Evolutionary conservation across 768 basidiomycete genomes (phyloP).

Genomic region (Suillus tomentosus): DNA sequence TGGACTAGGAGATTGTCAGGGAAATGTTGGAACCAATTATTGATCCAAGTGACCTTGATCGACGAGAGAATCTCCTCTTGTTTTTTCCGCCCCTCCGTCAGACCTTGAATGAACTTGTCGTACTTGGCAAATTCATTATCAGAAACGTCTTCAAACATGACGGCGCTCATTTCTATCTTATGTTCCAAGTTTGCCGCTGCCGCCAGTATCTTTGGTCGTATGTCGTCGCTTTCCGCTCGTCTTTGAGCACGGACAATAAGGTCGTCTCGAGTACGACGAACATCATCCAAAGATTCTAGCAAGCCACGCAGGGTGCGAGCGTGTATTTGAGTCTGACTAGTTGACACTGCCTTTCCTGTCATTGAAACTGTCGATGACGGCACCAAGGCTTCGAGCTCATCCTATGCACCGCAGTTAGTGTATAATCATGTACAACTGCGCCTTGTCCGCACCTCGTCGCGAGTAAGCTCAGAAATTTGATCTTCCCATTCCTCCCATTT

Average conservation of each 20-base stretch:
- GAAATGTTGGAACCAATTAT: background rate
- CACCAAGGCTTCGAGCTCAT: slow-evolving; percentile 62
- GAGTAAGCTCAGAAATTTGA: slow-evolving; percentile 67
- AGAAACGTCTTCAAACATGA: slow-evolving; percentile 85
- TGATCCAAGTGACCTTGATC: slow-evolving; percentile 58
- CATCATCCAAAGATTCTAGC: slow-evolving; percentile 79
- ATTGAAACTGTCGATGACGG: slow-evolving; percentile 61
- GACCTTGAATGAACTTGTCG: slow-evolving; percentile 67
- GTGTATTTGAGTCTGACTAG: slow-evolving; percentile 56
- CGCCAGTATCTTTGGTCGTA: slow-evolving; percentile 64
- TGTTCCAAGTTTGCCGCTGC: slow-evolving; percentile 68
- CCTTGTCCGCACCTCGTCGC: slow-evolving; percentile 50
- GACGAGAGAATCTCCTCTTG: slow-evolving; percentile 67
- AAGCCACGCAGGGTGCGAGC: slow-evolving; percentile 71
- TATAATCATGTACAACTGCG: background rate
- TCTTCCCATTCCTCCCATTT: slow-evolving; percentile 93
- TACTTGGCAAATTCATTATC: slow-evolving; percentile 83
- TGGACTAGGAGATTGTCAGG: slow-evolving; percentile 40
- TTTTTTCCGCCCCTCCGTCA: slow-evolving; percentile 51
- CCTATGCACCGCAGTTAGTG: slow-evolving; percentile 41
- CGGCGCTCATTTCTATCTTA: slow-evolving; percentile 72
- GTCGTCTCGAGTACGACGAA: slow-evolving; percentile 60
- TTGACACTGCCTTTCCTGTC: slow-evolving; percentile 35
- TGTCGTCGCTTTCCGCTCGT: slow-evolving; percentile 69
- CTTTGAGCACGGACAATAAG: slow-evolving; percentile 66